phyloP scores from a whole-genome alignment of 352 stramenopile species.

The Pythium rhizo-oryzae region DNA sequence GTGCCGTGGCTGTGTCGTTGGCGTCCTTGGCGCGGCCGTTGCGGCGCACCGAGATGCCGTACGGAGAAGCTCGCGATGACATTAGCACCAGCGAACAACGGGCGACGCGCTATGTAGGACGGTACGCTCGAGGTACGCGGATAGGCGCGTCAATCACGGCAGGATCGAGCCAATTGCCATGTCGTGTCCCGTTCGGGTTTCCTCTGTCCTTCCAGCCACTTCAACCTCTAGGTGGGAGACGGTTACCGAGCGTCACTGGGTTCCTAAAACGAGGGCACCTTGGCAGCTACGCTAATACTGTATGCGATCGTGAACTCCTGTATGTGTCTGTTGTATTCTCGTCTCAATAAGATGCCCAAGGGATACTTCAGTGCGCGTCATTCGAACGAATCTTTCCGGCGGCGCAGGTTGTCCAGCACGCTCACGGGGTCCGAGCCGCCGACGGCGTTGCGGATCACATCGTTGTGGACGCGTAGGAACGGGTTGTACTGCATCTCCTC shows the following conservation, averaged over 20 bases:
- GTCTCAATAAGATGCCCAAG: too few relatives aligned
- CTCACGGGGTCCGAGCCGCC: constrained; percentile 77
- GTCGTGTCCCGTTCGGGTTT: too few relatives aligned
- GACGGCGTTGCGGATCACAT: constrained; percentile 81
- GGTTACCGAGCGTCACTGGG: background rate
- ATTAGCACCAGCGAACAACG: background rate
- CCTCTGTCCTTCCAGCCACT: background rate
- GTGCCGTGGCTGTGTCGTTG: background rate
- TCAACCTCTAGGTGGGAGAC: background rate
- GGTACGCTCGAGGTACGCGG: background rate
- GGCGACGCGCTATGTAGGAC: background rate
- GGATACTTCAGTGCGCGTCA: too few relatives aligned
- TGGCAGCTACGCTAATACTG: too few relatives aligned
- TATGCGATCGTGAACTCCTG: too few relatives aligned
- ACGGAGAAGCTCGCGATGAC: constrained; percentile 23
- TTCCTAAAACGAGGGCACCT: too few relatives aligned
- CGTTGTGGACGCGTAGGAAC: constrained; percentile 84
- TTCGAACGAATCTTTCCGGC: constrained; percentile 77
- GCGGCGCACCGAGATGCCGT: constrained; percentile 5
- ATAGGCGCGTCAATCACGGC: background rate
- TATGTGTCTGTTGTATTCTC: too few relatives aligned
- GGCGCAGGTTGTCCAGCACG: constrained; percentile 79
- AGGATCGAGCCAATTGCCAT: background rate
- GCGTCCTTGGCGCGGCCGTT: background rate
- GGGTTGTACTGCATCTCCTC: constrained; percentile 91